These are phyloP conservation scores for Canavalia gladiata DNA, from an alignment of 306 rosid genomes.

Conservation along the genomic window DNA sequence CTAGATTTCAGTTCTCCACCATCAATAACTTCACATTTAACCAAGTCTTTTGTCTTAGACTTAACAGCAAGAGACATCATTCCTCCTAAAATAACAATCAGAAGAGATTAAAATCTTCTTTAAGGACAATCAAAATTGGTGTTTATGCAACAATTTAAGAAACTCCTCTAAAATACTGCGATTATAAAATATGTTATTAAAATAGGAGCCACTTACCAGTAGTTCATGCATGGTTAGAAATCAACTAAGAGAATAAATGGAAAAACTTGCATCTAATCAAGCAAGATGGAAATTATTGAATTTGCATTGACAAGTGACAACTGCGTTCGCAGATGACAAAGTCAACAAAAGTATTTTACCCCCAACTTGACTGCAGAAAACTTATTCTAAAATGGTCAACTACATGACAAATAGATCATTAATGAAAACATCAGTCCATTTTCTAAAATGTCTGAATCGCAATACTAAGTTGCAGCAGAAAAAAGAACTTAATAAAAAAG, in stretches of 20 bases:
- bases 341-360: not conserved
- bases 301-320: not conserved
- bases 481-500: not conserved
- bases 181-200: conserved; percentile 5
- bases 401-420: not conserved
- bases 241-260: conserved; percentile 14
- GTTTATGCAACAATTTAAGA: conserved; percentile 22
- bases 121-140: conserved; percentile 21
- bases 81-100: conserved; percentile 72
- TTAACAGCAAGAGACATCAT: conserved; percentile 94
- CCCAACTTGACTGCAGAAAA: conserved; percentile 21
- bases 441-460: conserved; percentile 3
- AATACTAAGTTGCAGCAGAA: not conserved
- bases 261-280: conserved; percentile 16
- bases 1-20: conserved; percentile 97
- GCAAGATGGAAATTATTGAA: not conserved
- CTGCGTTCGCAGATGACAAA: not conserved
- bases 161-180: not conserved
- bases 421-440: not conserved
- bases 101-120: conserved; percentile 35
- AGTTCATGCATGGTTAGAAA: conserved; percentile 23
- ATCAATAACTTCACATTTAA: conserved; percentile 86
- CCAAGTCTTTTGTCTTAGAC: conserved; percentile 77
- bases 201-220: conserved; percentile 4
- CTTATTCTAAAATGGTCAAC: conserved; percentile 21